Base-by-base conservation (phyloP, 1,284 basidiomycete genomes). In the Ustilago lituana region DNA sequence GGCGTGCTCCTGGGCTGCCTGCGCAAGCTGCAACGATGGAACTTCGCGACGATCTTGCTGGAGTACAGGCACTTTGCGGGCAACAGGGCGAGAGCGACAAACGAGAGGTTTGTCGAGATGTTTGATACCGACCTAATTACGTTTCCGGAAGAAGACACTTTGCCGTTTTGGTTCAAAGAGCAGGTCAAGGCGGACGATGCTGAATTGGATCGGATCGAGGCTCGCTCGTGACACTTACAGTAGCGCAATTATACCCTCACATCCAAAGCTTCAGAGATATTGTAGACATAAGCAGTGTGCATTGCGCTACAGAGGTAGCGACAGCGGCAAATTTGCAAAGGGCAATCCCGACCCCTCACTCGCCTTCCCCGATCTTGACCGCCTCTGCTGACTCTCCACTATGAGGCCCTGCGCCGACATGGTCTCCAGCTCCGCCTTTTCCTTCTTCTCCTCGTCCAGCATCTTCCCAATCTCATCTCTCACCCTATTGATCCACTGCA, bases 41-140 rank as follows among this genome's bases (percentile, higher is more conserved):
- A 81, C 57, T 77, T 81, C 24, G 73, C 74, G 0, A 77, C 73
- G 24, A 81, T 81, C 39, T 45, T 80, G 4, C 52, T 78, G 10
- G 79, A 80, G 63, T 81, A 81, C 26, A 59, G 77, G 4, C 55
- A 64, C 22, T 80, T 80, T 68, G 78, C 79, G 3, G 79, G 77
- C 0, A 69, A 69, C 15, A 48, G 73, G 3, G 59, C 78, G 3
- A 61, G 78, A 17, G 69, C 73, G 10, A 65, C 75, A 1, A 77
- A 79, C 43, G 79, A 81, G 47, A 40, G 78, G 10, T 80, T 81
- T 53, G 71, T 81, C 39, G 79, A 81, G 45, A 78, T 77, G 74
- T 81, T 80, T 48, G 79, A 81, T 49, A 73, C 76, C 0, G 79
- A 81, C 40, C 55, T 80, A 9, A 65, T 80, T 26, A 66, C 75